Percentiles rank a stretch among this genome's conserved stretches.
These are phyloP conservation scores for Ustilago nuda DNA, from an alignment of 1,284 basidiomycete genomes.

Conservation along the genomic window DNA sequence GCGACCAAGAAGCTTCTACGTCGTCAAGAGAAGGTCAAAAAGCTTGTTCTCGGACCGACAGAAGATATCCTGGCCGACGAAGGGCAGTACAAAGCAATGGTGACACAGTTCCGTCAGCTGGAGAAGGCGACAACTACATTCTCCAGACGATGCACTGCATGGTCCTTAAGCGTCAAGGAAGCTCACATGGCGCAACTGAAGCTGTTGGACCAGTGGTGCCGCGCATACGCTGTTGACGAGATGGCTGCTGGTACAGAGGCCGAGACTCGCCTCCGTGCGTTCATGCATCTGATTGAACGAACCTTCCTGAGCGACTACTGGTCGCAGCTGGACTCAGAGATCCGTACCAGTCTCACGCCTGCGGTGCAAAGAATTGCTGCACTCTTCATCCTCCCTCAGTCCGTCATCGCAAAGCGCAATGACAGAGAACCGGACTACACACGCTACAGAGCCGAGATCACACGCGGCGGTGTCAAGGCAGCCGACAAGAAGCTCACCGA, in stretches of 20 bases:
- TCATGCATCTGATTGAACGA: slow-evolving; percentile 33
- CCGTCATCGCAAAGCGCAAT: slow-evolving; percentile 68
- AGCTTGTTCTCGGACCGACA: slow-evolving; percentile 32
- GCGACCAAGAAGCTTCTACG: slow-evolving; percentile 54
- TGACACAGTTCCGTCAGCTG: slow-evolving; percentile 41
- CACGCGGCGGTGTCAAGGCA: slow-evolving; percentile 32
- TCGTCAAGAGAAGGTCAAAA: slow-evolving; percentile 54
- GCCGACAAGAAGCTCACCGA: slow-evolving; percentile 53
- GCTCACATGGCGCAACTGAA: slow-evolving; percentile 47
- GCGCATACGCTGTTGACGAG: slow-evolving; percentile 48
- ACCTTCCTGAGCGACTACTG: slow-evolving; percentile 40
- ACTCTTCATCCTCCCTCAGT: slow-evolving; percentile 55
- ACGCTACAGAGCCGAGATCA: slow-evolving; percentile 56
- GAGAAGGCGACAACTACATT: slow-evolving; percentile 45
- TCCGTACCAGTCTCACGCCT: slow-evolving; percentile 48
- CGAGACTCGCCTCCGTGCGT: slow-evolving; percentile 41
- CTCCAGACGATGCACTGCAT: slow-evolving; percentile 40
- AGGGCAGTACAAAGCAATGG: slow-evolving; percentile 46
- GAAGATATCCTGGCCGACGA: slow-evolving; percentile 45
- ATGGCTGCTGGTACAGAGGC: slow-evolving; percentile 18
- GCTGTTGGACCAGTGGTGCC: slow-evolving; percentile 52
- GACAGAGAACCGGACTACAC: slow-evolving; percentile 68
- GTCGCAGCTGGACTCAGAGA: slow-evolving; percentile 48
- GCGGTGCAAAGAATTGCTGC: slow-evolving; percentile 64
- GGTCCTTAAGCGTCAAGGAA: slow-evolving; percentile 47